phyloP scores from a whole-genome alignment of 495 filamentous ascomycete genomes.

The Annulohypoxylon stygium region DNA sequence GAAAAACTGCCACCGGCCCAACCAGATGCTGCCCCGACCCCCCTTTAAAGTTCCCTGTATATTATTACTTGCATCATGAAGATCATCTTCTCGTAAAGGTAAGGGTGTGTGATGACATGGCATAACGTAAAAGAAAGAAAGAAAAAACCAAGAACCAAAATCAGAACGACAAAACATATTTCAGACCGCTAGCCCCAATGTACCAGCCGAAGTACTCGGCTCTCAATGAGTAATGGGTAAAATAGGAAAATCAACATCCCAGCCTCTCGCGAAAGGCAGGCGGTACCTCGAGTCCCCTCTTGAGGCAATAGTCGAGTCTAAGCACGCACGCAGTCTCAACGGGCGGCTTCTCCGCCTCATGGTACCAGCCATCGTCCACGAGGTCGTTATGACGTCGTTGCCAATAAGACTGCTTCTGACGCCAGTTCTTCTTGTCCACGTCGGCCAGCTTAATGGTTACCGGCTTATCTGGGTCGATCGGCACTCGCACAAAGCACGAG shows the following conservation, averaged over 20 bases:
- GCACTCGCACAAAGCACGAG: conserved; percentile 81
- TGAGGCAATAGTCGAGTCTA: conserved; percentile 31
- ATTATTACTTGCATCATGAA: conserved; percentile 37
- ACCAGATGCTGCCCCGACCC: conserved; percentile 39
- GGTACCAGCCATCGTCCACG: conserved; percentile 81
- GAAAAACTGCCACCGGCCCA: conserved; percentile 36
- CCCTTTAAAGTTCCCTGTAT: conserved; percentile 23
- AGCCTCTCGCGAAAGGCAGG: conserved; percentile 36
- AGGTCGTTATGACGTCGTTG: conserved; percentile 70
- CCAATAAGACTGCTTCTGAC: conserved; percentile 82
- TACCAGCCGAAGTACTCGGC: not conserved
- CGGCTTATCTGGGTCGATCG: conserved; percentile 48
- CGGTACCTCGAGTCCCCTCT: conserved; percentile 33
- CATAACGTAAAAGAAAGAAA: not conserved
- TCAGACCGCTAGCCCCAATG: not conserved
- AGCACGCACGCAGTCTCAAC: conserved; percentile 47
- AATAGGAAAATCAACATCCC: conserved; percentile 9
- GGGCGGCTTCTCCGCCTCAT: conserved; percentile 59
- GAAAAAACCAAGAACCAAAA: not conserved
- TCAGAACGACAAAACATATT: not conserved
- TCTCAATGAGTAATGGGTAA: not conserved
- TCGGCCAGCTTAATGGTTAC: conserved; percentile 86
- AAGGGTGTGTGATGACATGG: conserved; percentile 18
- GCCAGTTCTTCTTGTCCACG: conserved; percentile 85
- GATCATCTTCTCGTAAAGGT: conserved; percentile 40